Percentiles rank a stretch among this genome's conserved stretches.
Conservation (phyloP, 2,329 filamentous ascomycete species). For the Cadophora malorum region DNA sequence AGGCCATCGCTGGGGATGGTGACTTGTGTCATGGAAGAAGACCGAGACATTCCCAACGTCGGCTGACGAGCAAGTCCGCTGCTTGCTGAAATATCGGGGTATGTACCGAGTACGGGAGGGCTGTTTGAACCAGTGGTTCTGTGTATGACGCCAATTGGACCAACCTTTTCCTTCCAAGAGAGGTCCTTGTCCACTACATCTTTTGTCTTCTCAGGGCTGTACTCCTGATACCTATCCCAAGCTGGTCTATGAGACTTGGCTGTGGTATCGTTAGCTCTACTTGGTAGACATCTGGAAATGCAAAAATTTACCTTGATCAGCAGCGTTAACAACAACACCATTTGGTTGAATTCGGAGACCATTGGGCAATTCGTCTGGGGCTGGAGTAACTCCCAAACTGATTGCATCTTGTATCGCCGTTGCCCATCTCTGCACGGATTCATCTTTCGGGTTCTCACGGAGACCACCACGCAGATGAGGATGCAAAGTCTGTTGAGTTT, state of each 20-base stretch:
- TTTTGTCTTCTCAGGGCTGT: slow-evolving; percentile 13
- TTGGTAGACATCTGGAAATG: neutral
- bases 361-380: neutral
- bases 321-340: neutral
- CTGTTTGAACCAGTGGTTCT: neutral
- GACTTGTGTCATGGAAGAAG: slow-evolving; percentile 9
- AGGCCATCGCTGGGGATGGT: slow-evolving; percentile 1
- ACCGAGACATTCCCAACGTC: neutral
- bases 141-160: neutral
- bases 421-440: slow-evolving; percentile 20
- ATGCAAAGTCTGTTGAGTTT: neutral
- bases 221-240: slow-evolving; percentile 21
- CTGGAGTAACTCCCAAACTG: neutral
- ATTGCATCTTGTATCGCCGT: slow-evolving; percentile 2
- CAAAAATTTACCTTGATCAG: neutral
- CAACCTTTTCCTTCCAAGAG: neutral
- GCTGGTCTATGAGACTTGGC: neutral
- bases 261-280: neutral
- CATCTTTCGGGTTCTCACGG: neutral
- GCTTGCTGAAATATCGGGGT: neutral
- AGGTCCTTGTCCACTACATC: slow-evolving; percentile 3
- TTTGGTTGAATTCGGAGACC: neutral
- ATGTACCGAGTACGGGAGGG: neutral
- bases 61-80: neutral
- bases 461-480: slow-evolving; percentile 1